Percentiles rank a stretch among this genome's conserved stretches.
phyloP scores from a whole-genome alignment of 805 yeast species.

The Metschnikowia peoriensis region DNA sequence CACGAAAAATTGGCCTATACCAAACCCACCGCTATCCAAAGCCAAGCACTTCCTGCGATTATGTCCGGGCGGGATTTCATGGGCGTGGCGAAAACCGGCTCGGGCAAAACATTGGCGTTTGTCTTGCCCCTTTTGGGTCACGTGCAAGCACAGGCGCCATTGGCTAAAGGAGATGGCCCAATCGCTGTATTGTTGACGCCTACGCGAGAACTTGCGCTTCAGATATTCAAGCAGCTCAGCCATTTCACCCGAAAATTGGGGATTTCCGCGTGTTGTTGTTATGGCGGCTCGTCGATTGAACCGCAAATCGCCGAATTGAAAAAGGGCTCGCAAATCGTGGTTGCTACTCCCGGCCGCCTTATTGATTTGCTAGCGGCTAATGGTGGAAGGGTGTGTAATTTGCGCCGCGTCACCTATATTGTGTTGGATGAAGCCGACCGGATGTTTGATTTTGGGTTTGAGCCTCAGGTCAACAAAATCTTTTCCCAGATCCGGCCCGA shows the following conservation, averaged over 20 bases:
- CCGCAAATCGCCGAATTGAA: slow-evolving; percentile 78
- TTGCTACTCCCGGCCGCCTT: slow-evolving; percentile 94
- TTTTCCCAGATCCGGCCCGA: slow-evolving; percentile 78
- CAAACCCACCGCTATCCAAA: slow-evolving; percentile 82
- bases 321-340: slow-evolving; percentile 73
- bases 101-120: slow-evolving; percentile 92
- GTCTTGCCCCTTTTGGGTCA: slow-evolving; percentile 83
- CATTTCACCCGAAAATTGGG: slow-evolving; percentile 53
- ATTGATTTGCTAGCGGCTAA: slow-evolving; percentile 87
- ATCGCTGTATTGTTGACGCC: slow-evolving; percentile 81
- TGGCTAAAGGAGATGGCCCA: slow-evolving; percentile 64
- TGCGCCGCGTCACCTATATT: slow-evolving; percentile 71
- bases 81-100: slow-evolving; percentile 95
- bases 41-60: slow-evolving; percentile 86
- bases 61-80: slow-evolving; percentile 89
- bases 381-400: slow-evolving; percentile 68
- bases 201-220: slow-evolving; percentile 88
- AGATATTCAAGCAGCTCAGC: slow-evolving; percentile 66
- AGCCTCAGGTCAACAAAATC: slow-evolving; percentile 87
- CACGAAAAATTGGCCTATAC: slow-evolving; percentile 49
- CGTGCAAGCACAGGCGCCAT: slow-evolving; percentile 65
- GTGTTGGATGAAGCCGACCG: slow-evolving; percentile 96
- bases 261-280: slow-evolving; percentile 70
- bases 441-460: slow-evolving; percentile 96
- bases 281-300: slow-evolving; percentile 86